These are phyloP conservation scores for Kluyveromyces nonfermentans DNA, from an alignment of 805 yeast species.

Conservation along the genomic window DNA sequence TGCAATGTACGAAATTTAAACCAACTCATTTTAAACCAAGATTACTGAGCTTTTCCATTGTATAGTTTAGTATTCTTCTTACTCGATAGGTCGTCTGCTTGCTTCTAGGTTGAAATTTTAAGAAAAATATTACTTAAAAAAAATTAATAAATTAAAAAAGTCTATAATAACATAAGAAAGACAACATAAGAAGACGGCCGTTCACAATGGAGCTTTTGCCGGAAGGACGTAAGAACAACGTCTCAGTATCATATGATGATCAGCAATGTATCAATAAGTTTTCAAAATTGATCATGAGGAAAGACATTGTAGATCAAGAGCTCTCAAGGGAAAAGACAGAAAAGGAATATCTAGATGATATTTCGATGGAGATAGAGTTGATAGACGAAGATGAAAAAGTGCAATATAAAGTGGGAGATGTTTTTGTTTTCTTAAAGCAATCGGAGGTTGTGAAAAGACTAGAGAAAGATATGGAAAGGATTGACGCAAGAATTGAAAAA, in stretches of 20 bases:
- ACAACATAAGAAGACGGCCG: neutral
- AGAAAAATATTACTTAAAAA: neutral
- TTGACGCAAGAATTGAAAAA: conserved; percentile 41
- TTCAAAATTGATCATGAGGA: conserved; percentile 68
- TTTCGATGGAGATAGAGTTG: conserved; percentile 74
- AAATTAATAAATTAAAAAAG: too few species aligned
- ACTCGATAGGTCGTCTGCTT: neutral
- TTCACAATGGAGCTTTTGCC: conserved; percentile 30
- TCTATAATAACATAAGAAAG: neutral
- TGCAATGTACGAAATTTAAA: too few species aligned
- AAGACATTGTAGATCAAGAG: conserved; percentile 46
- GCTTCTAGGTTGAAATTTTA: neutral
- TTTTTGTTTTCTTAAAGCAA: conserved; percentile 61
- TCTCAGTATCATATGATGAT: conserved; percentile 46
- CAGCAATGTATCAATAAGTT: conserved; percentile 85
- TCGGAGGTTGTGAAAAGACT: conserved; percentile 56
- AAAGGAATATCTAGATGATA: conserved; percentile 83
- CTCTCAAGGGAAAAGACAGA: conserved; percentile 48
- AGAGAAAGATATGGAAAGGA: conserved; percentile 48
- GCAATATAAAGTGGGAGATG: conserved; percentile 74
- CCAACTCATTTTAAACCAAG: neutral
- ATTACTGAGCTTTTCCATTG: neutral
- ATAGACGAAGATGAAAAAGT: conserved; percentile 66
- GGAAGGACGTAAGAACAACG: conserved; percentile 34
- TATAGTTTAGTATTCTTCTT: neutral